phyloP scores from a whole-genome alignment of 768 basidiomycete genomes.

The Xerocomellus chrysenteron region DNA sequence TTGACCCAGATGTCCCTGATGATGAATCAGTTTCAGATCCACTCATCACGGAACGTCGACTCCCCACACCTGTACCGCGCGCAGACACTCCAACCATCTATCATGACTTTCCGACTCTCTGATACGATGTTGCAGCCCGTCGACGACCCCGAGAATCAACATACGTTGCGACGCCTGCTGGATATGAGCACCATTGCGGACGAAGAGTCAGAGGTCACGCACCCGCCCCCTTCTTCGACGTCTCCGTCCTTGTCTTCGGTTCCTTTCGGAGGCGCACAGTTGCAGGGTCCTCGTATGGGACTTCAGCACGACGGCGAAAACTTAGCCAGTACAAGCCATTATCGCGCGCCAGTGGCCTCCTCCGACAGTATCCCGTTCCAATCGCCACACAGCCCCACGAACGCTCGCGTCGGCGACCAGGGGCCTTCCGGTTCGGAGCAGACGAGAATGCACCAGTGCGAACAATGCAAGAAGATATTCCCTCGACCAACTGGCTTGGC shows the following conservation, averaged over 20 bases:
- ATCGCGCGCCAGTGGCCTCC: constrained; percentile 9
- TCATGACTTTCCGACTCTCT: constrained; percentile 34
- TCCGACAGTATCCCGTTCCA: constrained; percentile 6
- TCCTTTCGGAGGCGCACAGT: constrained; percentile 1
- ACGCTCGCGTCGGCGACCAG: constrained; percentile 9
- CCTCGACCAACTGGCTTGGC: constrained; percentile 51
- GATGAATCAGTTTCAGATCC: constrained; percentile 33
- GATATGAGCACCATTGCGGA: constrained; percentile 18
- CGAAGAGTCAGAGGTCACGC: constrained; percentile 11
- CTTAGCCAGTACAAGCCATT: constrained; percentile 7
- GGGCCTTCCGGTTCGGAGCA: constrained; percentile 10
- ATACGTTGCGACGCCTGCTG: constrained; percentile 17
- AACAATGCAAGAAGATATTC: constrained; percentile 44
- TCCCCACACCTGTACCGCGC: constrained; percentile 4
- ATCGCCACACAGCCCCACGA: constrained; percentile 7
- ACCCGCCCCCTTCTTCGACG: constrained; percentile 3
- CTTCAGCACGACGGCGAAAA: constrained; percentile 15
- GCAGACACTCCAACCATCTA: constrained; percentile 22
- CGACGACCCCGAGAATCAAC: constrained; percentile 28
- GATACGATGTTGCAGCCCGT: constrained; percentile 23
- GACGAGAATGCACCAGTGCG: constrained; percentile 51
- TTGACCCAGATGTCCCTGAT: constrained; percentile 29
- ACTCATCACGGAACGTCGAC: constrained; percentile 10
- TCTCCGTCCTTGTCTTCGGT: constrained; percentile 4
- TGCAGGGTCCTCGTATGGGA: constrained; percentile 28